Percentiles rank a stretch among this genome's conserved stretches.
phyloP scores from a whole-genome alignment of 2,329 filamentous ascomycete genomes.

The Pyricularia grisea region DNA sequence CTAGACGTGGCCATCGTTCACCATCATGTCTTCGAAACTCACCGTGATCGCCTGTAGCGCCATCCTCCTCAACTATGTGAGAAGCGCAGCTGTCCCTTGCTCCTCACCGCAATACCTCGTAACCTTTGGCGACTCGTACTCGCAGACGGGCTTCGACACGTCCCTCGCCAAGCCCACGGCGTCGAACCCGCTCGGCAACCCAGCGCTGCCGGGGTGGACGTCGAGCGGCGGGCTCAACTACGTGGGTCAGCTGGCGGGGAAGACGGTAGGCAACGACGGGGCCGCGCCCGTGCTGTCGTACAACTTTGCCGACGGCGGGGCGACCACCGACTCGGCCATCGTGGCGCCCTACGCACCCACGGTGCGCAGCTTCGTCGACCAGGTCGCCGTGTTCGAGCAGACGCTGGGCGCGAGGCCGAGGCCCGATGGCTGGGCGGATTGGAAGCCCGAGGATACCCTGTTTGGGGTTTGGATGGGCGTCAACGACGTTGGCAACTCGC shows the following conservation, averaged over 20 bases:
- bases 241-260: conserved; percentile 30
- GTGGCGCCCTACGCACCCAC: conserved; percentile 36
- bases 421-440: conserved; percentile 21
- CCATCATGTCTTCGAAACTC: not conserved
- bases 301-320: conserved; percentile 41
- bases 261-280: conserved; percentile 25
- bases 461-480: conserved; percentile 44
- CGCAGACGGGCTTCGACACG: conserved; percentile 44
- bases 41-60: not conserved
- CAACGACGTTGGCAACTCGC: conserved; percentile 42
- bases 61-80: not conserved
- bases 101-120: not conserved
- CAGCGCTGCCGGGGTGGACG: conserved; percentile 38
- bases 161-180: conserved; percentile 35
- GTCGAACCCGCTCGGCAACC: conserved; percentile 52
- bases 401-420: conserved; percentile 22
- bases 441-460: conserved; percentile 32
- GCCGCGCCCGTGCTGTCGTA: conserved; percentile 31
- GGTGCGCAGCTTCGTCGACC: conserved; percentile 41
- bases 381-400: conserved; percentile 32
- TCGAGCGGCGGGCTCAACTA: conserved; percentile 37
- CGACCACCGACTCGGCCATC: conserved; percentile 36
- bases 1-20: not conserved
- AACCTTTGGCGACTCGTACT: conserved; percentile 2
- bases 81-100: not conserved